Base-by-base conservation (phyloP, 148 eudicot species). In the Amaranthus hypochondriacus region DNA sequence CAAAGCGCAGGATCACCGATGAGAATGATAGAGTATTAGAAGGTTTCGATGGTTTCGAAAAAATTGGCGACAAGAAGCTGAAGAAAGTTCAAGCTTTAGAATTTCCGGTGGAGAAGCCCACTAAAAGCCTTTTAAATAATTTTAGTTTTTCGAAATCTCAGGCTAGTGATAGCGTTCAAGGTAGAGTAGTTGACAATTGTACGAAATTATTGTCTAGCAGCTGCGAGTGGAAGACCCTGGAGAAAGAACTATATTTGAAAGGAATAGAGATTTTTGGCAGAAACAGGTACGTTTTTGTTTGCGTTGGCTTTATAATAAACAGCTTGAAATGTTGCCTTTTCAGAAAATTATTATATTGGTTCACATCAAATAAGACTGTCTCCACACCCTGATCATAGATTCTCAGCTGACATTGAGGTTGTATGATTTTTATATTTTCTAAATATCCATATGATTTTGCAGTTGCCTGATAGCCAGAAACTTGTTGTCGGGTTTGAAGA, bases 381-480 rank as follows among this genome's bases (percentile, higher is more conserved):
- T 28, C 39, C 39, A 28, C 2, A 28, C 39, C 39, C 2, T 28
- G 39, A 28, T 28, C 39, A 28, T 28, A 49, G 62, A 3, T 15
- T 48, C 28, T 68, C 44, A 55, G 15, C 44, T 61, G 60, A n/a
- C 60, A 49, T 5, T 2, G 28, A 50, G 44, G 39, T 44, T 78
- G 64, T 55, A 13, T 69, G 48, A 44, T 56, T 14, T 57, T 71
- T 58, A 15, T 46, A 28, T 51, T 67, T 43, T 51, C 64, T 72
- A 12, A 70, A 51, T 66, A 50, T 28, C 14, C 50, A 64, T 59
- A 49, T 78, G 71, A 28, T 76, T 80, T 73, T 80, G 84, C 90
- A 95, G 98, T 80, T 95, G 98, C 85, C 86, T 88, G 77, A 95
- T 95, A 83, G 86, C 97, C 9, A 82, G 94, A 80, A 92, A 88